Percentiles rank a stretch among this genome's conserved stretches.
Evolutionary conservation across 257 asterid genomes (phyloP).

Genomic region (Gardenia jasminoides): DNA sequence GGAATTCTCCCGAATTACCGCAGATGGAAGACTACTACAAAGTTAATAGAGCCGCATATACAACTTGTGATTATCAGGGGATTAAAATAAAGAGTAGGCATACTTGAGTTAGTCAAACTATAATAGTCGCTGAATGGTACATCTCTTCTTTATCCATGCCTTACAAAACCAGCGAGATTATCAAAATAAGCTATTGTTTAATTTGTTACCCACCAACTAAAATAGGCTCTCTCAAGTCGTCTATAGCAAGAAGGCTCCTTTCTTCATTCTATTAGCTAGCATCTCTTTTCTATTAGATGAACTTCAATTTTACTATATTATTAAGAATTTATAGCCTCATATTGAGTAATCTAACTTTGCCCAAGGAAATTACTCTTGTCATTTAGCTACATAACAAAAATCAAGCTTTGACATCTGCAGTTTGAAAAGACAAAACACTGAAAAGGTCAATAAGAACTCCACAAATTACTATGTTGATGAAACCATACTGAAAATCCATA

Average conservation of each 20-base stretch:
- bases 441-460: not conserved
- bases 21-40: not conserved
- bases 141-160: not conserved
- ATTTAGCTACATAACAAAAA: not conserved
- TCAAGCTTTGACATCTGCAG: not conserved
- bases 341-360: no score
- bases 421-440: not conserved
- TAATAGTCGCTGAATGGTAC: no score
- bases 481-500: not conserved
- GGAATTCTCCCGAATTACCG: not conserved
- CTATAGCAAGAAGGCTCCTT: not conserved
- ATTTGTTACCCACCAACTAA: not conserved
- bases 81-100: no score
- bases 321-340: not conserved
- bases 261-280: not conserved
- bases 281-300: not conserved
- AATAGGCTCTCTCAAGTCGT: not conserved
- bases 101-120: not conserved
- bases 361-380: not conserved
- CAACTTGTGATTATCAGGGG: not conserved
- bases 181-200: not conserved
- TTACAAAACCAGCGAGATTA: not conserved
- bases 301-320: not conserved
- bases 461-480: no score
- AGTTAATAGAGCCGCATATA: no score